Conservation (phyloP, 1,284 basidiomycete genomes). For the Taiwanofungus camphoratus region DNA sequence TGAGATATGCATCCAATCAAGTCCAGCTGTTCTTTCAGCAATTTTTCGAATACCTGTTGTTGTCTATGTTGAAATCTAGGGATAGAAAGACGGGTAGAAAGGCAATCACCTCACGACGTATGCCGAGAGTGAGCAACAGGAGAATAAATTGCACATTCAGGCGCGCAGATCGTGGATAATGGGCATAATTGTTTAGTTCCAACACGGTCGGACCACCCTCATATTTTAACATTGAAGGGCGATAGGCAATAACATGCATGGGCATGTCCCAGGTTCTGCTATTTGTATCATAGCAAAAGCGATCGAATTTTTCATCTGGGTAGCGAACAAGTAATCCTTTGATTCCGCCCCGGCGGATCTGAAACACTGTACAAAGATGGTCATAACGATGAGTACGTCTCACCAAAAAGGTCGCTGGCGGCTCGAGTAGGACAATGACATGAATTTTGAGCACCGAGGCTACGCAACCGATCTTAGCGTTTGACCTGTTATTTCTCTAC, state of each 20-base stretch:
- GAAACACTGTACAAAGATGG: conserved; percentile 13
- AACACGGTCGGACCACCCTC: conserved; percentile 16
- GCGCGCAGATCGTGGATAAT: conserved; percentile 11
- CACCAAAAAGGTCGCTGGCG: no score
- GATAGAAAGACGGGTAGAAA: background rate
- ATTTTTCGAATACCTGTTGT: conserved; percentile 10
- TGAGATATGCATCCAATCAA: conserved; percentile 16
- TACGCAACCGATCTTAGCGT: no score
- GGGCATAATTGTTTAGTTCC: conserved; percentile 17
- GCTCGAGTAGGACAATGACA: no score
- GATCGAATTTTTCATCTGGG: conserved; percentile 16
- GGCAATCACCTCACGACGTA: conserved; percentile 5
- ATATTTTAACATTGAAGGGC: conserved; percentile 20
- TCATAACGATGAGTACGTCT: no score
- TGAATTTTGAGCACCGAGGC: no score
- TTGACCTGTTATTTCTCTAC: no score
- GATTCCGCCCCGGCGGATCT: conserved; percentile 19
- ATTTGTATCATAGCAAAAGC: conserved; percentile 3
- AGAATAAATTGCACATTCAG: conserved; percentile 16
- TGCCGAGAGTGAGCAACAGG: conserved; percentile 14
- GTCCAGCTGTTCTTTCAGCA: conserved; percentile 18
- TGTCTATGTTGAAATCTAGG: no score
- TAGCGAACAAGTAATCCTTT: conserved; percentile 20
- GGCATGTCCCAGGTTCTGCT: background rate
- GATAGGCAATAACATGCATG: conserved; percentile 12